Conservation (phyloP, 371 early-diverging fungal species). For the Mortierella sp. region DNA sequence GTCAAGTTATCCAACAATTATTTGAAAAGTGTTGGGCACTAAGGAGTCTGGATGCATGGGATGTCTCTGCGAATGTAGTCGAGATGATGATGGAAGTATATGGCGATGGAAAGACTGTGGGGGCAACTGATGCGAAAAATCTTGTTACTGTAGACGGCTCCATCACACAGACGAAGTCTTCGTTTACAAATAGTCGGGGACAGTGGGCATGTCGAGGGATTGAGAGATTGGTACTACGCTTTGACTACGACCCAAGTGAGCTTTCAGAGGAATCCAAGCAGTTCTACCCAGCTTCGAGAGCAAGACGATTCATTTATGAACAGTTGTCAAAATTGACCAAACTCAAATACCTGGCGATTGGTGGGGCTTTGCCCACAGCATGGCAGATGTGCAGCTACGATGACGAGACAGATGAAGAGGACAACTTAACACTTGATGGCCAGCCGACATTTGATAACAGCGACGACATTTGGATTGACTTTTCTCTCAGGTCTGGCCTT, state of each 20-base stretch:
- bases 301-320: conserved; percentile 37
- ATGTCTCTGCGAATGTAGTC: conserved; percentile 11
- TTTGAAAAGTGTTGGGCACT: conserved; percentile 19
- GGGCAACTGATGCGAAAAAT: background rate
- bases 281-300: conserved; percentile 13
- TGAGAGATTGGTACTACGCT: conserved; percentile 13
- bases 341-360: conserved; percentile 22
- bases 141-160: background rate
- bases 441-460: background rate
- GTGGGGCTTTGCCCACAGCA: background rate
- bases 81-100: conserved; percentile 35
- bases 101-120: background rate
- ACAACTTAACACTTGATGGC: background rate
- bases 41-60: conserved; percentile 24
- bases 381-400: background rate
- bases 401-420: background rate
- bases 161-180: background rate
- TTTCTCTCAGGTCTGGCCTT: conserved; percentile 31
- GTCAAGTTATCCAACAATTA: conserved; percentile 24
- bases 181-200: background rate
- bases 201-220: conserved; percentile 32
- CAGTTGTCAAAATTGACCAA: conserved; percentile 32
- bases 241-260: conserved; percentile 14
- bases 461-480: conserved; percentile 31
- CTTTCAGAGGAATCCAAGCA: conserved; percentile 12